Evolutionary conservation across 2,329 filamentous ascomycete genomes (phyloP).

Genomic region (Venturia aucupariae): DNA sequence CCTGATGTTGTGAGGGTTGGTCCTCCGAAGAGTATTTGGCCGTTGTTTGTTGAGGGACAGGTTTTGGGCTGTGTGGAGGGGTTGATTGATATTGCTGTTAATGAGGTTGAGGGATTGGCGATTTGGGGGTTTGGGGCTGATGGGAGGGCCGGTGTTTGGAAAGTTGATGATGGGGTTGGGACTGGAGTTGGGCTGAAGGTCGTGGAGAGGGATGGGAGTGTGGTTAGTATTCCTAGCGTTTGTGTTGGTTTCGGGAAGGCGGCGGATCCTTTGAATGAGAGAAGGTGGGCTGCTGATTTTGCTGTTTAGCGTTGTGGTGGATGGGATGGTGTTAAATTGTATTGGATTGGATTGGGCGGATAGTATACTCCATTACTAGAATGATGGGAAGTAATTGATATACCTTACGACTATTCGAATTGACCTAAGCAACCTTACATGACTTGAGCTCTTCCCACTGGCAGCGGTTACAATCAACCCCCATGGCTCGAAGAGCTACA

Average conservation of each 20-base stretch:
- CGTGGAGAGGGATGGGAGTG: slow-evolving; percentile 7
- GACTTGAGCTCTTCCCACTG: no score
- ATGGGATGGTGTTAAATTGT: neutral
- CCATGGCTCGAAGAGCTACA: no score
- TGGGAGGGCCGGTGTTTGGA: slow-evolving; percentile 31
- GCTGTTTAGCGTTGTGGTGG: neutral
- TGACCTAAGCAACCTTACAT: no score
- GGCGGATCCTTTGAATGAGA: neutral
- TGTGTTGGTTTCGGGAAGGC: neutral
- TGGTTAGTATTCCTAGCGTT: neutral
- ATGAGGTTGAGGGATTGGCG: slow-evolving; percentile 35
- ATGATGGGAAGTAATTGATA: neutral
- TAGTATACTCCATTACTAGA: neutral
- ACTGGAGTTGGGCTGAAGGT: neutral
- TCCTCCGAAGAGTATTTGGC: slow-evolving; percentile 32
- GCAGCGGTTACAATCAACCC: no score
- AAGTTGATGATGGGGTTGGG: neutral
- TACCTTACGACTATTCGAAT: no score
- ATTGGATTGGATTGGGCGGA: neutral
- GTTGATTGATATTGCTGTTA: slow-evolving; percentile 43
- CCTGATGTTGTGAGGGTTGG: slow-evolving; percentile 18
- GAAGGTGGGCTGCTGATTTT: neutral
- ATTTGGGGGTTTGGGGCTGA: slow-evolving; percentile 44
- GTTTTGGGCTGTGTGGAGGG: slow-evolving; percentile 37
- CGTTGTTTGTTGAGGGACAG: slow-evolving; percentile 41